Base-by-base conservation (phyloP, 495 filamentous ascomycete species). In the Xylaria telfairii region DNA sequence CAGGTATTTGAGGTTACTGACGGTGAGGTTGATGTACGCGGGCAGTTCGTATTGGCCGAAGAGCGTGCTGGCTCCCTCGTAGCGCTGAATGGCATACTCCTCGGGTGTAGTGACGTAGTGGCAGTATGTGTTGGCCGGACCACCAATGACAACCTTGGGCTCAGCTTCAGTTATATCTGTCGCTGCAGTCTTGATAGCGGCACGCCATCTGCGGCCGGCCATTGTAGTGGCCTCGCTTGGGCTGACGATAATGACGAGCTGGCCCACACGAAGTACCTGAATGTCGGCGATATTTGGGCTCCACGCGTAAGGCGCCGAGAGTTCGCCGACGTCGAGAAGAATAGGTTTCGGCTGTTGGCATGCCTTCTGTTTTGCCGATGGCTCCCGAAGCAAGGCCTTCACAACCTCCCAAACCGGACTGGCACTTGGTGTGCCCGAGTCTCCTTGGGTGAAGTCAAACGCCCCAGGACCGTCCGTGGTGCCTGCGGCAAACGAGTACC, bases 51-150 rank as follows among this genome's bases (percentile, higher is more conserved):
- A 90, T 19, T 87, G 92, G 0, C 96, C 96, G 79, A 93, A 97
- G 24, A 98, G 89, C n/a, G 96, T 99, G 56, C 90, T 93, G 10
- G 93, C 96, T 65, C 96, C 96, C 81, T 99, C 96, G 81, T 99
- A 98, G 32, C 96, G 92, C 83, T 99, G 96, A 61, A 94, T 85
- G 26, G 80, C 83, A 78, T 96, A 99, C 78, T 99, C 96, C 77
- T 98, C 94, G 54, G 92, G 90, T 1, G 96, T 99, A 10, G 93
- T 80, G 68, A 93, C 89, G 79, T 99, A 99, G 77, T 99, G 96
- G 3, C 94, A 90, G 78, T 99, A 99, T 28, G 90, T 92, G 79
- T 99, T 99, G 1, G 95, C 92, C 1, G 96, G 96, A 3, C 92
- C 93, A 26, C 95, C 94, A 24, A 99, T 83, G 17, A 98, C 90